Percentiles rank a stretch among this genome's conserved stretches.
These are phyloP conservation scores for Colletotrichum salicis DNA, from an alignment of 2,329 filamentous ascomycete genomes.

Conservation along the genomic window DNA sequence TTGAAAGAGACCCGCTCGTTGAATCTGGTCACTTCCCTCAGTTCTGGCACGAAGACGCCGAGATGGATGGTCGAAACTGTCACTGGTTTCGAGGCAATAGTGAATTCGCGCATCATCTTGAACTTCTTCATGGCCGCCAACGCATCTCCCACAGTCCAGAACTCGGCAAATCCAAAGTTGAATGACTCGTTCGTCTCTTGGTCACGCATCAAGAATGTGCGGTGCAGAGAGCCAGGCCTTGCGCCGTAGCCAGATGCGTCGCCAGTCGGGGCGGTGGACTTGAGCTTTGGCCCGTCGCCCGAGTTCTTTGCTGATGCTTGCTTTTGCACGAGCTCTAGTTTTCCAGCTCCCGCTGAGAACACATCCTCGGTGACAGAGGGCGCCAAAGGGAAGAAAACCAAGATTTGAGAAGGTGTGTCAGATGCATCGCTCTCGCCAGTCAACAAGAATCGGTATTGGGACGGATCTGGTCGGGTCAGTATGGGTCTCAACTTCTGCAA, in stretches of 20 bases:
- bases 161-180: slow-evolving; percentile 87
- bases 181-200: slow-evolving; percentile 77
- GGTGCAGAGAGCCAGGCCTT: slow-evolving; percentile 76
- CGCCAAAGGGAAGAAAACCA: slow-evolving; percentile 79
- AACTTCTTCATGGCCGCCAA: slow-evolving; percentile 78
- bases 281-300: slow-evolving; percentile 63
- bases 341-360: slow-evolving; percentile 77
- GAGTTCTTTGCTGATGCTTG: slow-evolving; percentile 58
- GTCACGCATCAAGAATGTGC: slow-evolving; percentile 82
- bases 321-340: slow-evolving; percentile 72
- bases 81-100: slow-evolving; percentile 78
- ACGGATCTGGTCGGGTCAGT: slow-evolving; percentile 22
- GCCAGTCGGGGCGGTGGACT: slow-evolving; percentile 66
- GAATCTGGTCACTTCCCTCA: slow-evolving; percentile 65
- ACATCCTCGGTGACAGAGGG: slow-evolving; percentile 77
- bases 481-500: neutral
- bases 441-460: slow-evolving; percentile 44
- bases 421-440: slow-evolving; percentile 62
- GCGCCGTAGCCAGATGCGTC: slow-evolving; percentile 74
- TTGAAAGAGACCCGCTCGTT: slow-evolving; percentile 75
- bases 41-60: slow-evolving; percentile 84
- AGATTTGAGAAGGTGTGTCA: slow-evolving; percentile 75
- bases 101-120: slow-evolving; percentile 78
- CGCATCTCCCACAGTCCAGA: slow-evolving; percentile 80
- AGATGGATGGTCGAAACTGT: slow-evolving; percentile 81